phyloP scores from a whole-genome alignment of 352 stramenopile genomes.

The Phytophthora pini region DNA sequence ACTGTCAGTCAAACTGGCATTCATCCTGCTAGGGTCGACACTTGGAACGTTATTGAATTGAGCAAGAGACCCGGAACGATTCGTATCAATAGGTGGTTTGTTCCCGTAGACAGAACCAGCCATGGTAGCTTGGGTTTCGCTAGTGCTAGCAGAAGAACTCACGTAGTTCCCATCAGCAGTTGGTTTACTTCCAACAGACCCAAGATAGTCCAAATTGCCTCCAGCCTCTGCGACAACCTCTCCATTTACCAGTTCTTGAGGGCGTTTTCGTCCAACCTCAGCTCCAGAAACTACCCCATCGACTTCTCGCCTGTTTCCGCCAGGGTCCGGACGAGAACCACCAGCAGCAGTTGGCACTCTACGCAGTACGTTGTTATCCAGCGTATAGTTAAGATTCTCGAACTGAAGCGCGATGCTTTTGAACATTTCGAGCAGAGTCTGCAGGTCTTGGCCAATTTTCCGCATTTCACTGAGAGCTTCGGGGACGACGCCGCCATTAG shows the following conservation, averaged over 20 bases:
- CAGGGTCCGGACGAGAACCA: slow-evolving; percentile 1
- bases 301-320: background rate
- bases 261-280: background rate
- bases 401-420: slow-evolving; percentile 66
- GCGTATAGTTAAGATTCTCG: slow-evolving; percentile 46
- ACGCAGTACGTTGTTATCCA: slow-evolving; percentile 46
- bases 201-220: background rate
- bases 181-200: background rate
- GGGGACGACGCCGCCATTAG: slow-evolving; percentile 17
- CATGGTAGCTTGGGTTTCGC: background rate
- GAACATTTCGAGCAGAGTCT: slow-evolving; percentile 69
- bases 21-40: background rate
- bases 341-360: slow-evolving; percentile 11
- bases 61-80: slow-evolving; percentile 2
- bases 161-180: background rate
- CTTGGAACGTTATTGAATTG: slow-evolving; percentile 5
- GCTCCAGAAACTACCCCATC: background rate
- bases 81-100: background rate
- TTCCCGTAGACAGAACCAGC: background rate
- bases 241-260: background rate
- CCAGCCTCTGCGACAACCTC: background rate
- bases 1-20: background rate
- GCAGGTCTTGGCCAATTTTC: slow-evolving; percentile 68
- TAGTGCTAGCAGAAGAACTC: background rate
- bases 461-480: slow-evolving; percentile 31